Percentiles rank a stretch among this genome's conserved stretches.
Evolutionary conservation across 768 basidiomycete genomes (phyloP).

Genomic region (Leucogyrophana mollusca): DNA sequence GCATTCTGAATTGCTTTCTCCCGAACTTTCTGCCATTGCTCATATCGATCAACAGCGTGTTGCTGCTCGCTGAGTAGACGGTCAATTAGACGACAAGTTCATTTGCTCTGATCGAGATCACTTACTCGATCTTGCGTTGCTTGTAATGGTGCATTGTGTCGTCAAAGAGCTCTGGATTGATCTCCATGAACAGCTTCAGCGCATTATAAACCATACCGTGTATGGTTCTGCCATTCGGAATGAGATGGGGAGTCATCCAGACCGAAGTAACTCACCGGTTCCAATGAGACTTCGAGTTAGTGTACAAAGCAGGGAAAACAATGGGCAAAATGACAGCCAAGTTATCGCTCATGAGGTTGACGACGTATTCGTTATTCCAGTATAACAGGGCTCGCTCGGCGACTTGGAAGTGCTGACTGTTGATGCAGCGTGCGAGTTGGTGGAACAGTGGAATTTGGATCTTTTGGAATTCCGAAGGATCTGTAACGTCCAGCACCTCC

Average conservation of each 20-base stretch:
- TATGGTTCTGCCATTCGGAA: slow-evolving; percentile 67
- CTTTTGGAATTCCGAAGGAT: slow-evolving; percentile 94
- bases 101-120: slow-evolving; percentile 14
- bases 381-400: slow-evolving; percentile 95
- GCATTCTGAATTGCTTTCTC: slow-evolving; percentile 74
- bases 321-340: slow-evolving; percentile 85
- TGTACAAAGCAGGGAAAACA: slow-evolving; percentile 94
- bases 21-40: slow-evolving; percentile 86
- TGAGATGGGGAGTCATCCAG: slow-evolving; percentile 8
- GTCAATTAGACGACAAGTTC: neutral
- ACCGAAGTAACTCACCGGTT: slow-evolving; percentile 69
- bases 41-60: slow-evolving; percentile 79
- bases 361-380: slow-evolving; percentile 99
- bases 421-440: slow-evolving; percentile 95
- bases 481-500: slow-evolving; percentile 97
- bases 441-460: slow-evolving; percentile 90
- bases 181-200: slow-evolving; percentile 97
- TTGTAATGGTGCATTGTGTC: slow-evolving; percentile 92
- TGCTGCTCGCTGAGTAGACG: slow-evolving; percentile 71
- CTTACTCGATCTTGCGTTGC: slow-evolving; percentile 81
- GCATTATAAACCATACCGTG: slow-evolving; percentile 99
- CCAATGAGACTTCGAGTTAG: slow-evolving; percentile 97
- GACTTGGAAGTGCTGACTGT: slow-evolving; percentile 99
- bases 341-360: slow-evolving; percentile 99
- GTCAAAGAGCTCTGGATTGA: slow-evolving; percentile 95